Evolutionary conservation across 225 moss, liverwort and hornwort species (phyloP), one percentile per base, ranked within the genome.

Genomic region (Physcomitrellopsis africana): DNA sequence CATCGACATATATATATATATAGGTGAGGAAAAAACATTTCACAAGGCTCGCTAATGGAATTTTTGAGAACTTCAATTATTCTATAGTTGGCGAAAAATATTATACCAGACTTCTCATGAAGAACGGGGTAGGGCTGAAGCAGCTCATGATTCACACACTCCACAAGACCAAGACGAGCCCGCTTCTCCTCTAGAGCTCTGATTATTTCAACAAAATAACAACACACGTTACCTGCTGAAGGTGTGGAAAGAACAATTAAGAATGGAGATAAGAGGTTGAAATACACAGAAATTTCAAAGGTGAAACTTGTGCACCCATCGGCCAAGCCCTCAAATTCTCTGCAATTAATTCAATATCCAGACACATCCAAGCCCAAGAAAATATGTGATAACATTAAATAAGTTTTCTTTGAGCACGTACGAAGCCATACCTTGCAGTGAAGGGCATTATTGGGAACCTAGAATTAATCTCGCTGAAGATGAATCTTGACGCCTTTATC

Each of bases 361-460:
- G 32, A 37, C 0, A 37, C 32, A 37, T 37, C 32, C 7, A 37
- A 7, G 5, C 4, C 32, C 32, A 2, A 37, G 32, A 37, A 4
- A 37, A 37, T 37, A 4, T 4, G 32, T 37, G 32, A 37, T 37
- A 37, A 4, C 7, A 37, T 1, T 37, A 37, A 24, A 24, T 24
- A 24, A 37, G 32, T 44, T 8, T 46, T 17, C 18, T 14, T 45
- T 17, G 24, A 42, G 10, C n/a, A 60, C 65, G 46, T 0, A 63
- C 45, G 7, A 67, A 71, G 56, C 19, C 46, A 44, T 24, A 99
- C 97, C 99, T 95, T 20, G 99, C 99, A 55, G 99, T 95, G 37
- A 95, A 99, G 24, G 99, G 99, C 99, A 99, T 99, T 46, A 99
- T 88, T 2, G 99, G 99, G 44, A 95, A 99, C 81, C 91, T 99